Evolutionary conservation across 306 rosid species (phyloP).

Genomic region (Elaeagnus macrophylla): DNA sequence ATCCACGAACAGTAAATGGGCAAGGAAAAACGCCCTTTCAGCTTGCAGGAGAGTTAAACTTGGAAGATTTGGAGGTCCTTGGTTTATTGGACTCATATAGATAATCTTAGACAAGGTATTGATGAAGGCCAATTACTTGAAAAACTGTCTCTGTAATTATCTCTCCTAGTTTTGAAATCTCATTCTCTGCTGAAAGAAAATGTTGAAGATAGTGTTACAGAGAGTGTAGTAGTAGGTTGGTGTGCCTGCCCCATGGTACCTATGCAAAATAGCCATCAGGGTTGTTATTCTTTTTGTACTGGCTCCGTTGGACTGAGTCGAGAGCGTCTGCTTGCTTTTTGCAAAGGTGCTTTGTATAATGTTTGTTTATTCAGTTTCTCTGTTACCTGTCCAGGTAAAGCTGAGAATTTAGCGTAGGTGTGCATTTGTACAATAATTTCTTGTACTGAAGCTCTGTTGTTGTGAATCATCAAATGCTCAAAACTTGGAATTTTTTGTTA

Average conservation of each 20-base stretch:
- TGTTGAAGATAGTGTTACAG: conserved; percentile 25
- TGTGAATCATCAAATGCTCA: conserved; percentile 14
- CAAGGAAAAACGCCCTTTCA: conserved; percentile 79
- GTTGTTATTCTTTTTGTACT: conserved; percentile 39
- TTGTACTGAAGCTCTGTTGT: conserved; percentile 46
- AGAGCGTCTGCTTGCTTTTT: conserved; percentile 29
- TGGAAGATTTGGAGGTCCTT: conserved; percentile 49
- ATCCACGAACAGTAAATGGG: conserved; percentile 71
- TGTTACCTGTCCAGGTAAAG: conserved; percentile 54
- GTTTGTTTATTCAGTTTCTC: conserved; percentile 43
- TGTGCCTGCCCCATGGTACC: conserved; percentile 50
- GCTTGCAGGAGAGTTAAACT: conserved; percentile 63
- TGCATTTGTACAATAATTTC: conserved; percentile 49
- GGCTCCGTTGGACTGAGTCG: conserved; percentile 44
- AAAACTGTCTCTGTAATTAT: conserved; percentile 45
- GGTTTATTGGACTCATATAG: conserved; percentile 52
- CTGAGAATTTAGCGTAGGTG: conserved; percentile 39
- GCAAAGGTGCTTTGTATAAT: conserved; percentile 30
- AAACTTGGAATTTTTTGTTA: background rate
- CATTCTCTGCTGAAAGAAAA: conserved; percentile 36
- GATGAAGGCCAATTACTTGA: conserved; percentile 24
- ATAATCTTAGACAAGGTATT: conserved; percentile 27
- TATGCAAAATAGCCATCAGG: conserved; percentile 28
- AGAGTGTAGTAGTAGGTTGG: conserved; percentile 55
- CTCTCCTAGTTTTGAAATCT: conserved; percentile 37